Conservation (phyloP, 1,284 basidiomycete genomes). For the Heterobasidion occidentale region DNA sequence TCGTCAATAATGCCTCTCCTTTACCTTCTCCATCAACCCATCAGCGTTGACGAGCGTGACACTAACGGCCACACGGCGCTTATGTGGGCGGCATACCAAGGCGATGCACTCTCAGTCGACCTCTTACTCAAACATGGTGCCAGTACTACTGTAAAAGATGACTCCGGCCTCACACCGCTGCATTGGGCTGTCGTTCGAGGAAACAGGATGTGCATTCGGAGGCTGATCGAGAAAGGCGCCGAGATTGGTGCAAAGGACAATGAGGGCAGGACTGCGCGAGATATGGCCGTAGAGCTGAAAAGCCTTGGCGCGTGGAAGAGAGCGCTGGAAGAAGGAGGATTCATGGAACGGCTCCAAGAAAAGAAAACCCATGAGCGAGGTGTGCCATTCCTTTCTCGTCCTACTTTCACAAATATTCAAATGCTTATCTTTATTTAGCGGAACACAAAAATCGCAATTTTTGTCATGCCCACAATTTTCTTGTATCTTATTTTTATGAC, state of each 20-base stretch:
- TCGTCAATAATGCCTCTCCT: slow-evolving; percentile 91
- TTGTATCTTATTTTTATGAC: slow-evolving; percentile 82
- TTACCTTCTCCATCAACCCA: slow-evolving; percentile 88
- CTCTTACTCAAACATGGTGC: slow-evolving; percentile 87
- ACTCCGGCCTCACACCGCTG: slow-evolving; percentile 80
- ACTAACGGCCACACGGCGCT: slow-evolving; percentile 90
- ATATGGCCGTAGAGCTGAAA: slow-evolving; percentile 94
- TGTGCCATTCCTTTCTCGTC: slow-evolving; percentile 16
- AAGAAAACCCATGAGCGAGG: slow-evolving; percentile 64
- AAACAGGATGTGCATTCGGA: slow-evolving; percentile 79
- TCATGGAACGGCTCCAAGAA: slow-evolving; percentile 71
- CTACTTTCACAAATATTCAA: slow-evolving; percentile 2
- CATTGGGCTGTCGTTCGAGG: slow-evolving; percentile 99
- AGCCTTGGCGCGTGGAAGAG: slow-evolving; percentile 82
- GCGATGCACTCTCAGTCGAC: slow-evolving; percentile 93
- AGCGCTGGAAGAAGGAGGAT: slow-evolving; percentile 81
- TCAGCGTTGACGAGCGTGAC: slow-evolving; percentile 85
- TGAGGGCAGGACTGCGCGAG: slow-evolving; percentile 82
- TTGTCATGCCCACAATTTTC: slow-evolving; percentile 71
- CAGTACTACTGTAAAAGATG: slow-evolving; percentile 69
- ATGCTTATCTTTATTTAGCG: slow-evolving; percentile 33
- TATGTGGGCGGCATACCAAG: slow-evolving; percentile 99
- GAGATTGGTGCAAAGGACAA: slow-evolving; percentile 79
- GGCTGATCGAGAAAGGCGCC: slow-evolving; percentile 79
- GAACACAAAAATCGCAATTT: slow-evolving; percentile 78